phyloP scores from a whole-genome alignment of 768 basidiomycete species.

The Phaffia australis region DNA sequence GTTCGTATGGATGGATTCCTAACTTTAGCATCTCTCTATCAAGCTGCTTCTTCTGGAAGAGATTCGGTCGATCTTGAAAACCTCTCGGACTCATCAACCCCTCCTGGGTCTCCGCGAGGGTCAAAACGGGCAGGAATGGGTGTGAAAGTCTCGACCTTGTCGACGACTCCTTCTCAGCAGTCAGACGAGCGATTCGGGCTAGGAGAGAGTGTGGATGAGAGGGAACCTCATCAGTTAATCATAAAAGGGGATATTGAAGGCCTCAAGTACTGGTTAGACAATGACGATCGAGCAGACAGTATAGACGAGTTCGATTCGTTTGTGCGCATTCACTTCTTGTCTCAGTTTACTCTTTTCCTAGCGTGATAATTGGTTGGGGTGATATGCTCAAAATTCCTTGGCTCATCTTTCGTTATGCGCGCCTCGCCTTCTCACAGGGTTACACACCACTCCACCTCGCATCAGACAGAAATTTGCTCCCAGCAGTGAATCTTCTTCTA shows the following conservation, averaged over 20 bases:
- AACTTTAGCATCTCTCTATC: background rate
- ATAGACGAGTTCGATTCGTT: background rate
- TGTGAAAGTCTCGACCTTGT: too few relatives aligned
- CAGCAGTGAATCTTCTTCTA: background rate
- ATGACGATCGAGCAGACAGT: background rate
- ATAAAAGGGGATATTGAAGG: too few relatives aligned
- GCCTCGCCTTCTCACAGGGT: background rate
- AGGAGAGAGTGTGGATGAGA: too few relatives aligned
- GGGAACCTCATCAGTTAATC: too few relatives aligned
- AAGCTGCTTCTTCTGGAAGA: background rate
- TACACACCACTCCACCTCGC: conserved; percentile 5
- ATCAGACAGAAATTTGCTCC: background rate
- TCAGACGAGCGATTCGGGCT: too few relatives aligned
- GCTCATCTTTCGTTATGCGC: background rate
- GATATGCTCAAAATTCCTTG: background rate
- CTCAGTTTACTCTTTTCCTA: background rate
- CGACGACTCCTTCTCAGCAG: too few relatives aligned
- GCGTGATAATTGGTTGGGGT: too few relatives aligned
- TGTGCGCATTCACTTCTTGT: background rate
- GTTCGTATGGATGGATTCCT: background rate
- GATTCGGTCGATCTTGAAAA: background rate
- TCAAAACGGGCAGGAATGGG: too few relatives aligned
- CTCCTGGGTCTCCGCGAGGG: too few relatives aligned
- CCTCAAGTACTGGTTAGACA: too few relatives aligned
- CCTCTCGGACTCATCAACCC: too few relatives aligned